phyloP scores from a whole-genome alignment of 305 asterid species.

The Fraxinus greggii region DNA sequence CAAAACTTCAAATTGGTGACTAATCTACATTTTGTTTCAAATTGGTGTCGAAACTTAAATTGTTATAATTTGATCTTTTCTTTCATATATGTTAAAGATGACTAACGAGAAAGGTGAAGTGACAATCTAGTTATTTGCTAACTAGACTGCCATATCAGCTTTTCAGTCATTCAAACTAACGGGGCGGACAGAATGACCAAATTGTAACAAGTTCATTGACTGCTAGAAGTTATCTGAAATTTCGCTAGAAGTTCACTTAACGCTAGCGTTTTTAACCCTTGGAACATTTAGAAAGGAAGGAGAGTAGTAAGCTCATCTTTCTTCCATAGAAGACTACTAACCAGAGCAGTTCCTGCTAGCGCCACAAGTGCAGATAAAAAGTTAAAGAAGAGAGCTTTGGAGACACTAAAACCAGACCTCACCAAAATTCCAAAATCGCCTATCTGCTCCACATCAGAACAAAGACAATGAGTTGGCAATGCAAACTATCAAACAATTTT shows the following conservation, averaged over 20 bases:
- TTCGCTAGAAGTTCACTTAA: neutral
- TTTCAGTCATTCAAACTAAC: neutral
- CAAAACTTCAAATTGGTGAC: neutral
- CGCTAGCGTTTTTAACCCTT: neutral
- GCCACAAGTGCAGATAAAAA: slow-evolving; percentile 91
- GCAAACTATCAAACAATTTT: neutral
- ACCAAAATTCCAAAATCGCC: slow-evolving; percentile 96
- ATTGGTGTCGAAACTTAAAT: neutral
- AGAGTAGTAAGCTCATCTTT: neutral
- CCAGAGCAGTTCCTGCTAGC: slow-evolving; percentile 94
- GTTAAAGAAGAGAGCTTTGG: slow-evolving; percentile 92
- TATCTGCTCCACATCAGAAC: slow-evolving; percentile 49
- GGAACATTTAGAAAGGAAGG: neutral
- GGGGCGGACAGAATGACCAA: neutral
- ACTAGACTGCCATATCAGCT: neutral
- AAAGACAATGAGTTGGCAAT: neutral
- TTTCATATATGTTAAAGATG: neutral
- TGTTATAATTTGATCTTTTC: neutral
- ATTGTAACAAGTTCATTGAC: neutral
- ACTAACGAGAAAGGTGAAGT: neutral
- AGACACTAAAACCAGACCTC: slow-evolving; percentile 89
- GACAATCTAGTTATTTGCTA: neutral
- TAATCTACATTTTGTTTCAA: neutral
- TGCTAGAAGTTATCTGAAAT: neutral
- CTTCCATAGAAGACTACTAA: slow-evolving; percentile 25